Base-by-base conservation (phyloP, 805 yeast genomes). In the Hanseniaspora meyeri region DNA sequence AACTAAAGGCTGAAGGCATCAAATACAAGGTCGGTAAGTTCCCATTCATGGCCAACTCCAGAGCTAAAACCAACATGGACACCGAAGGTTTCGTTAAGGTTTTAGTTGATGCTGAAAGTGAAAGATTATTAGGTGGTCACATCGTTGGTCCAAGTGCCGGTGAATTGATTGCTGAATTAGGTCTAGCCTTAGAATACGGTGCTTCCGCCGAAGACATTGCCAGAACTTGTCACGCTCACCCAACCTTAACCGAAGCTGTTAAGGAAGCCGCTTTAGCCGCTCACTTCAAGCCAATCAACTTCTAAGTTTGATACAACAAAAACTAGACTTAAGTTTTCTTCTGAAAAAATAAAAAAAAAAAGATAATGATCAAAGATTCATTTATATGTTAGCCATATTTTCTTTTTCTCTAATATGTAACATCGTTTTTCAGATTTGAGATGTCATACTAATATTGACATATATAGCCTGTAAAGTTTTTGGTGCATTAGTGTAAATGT, bases 131-230 rank as follows among this genome's bases (percentile, higher is more conserved):
- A 63, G 99, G 98, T 72, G 89, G 86, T 60, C 99, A 93, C 77
- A 91, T 93, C 70, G 85, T 90, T 64, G 98, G 98, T 65, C 86
- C 98, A 64, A 90, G 87, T 69, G 99, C 99, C 59, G 98, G 99
- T 75, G 99, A 93, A 78, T 87, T 93, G 96, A 93, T 93, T 70
- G 97, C 95, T 62, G 98, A 95, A 77, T 97, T 89, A 61, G 95
- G 96, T 63, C 79, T 93, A 69, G 99, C 99, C 47, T 72, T 93
- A 61, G 99, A 93, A 76, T 93, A 93, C 75, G 99, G 99, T 72
- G 99, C 98, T 57, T 84, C 95, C 53, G 87, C 96, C 54, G 99
- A 93, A 76, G 99, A 93, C 70, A 78, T 93, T 65, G 95, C 97
- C 60, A 86, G 98, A 77, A 87, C 88, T 43, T 91, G 97, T 72